Base-by-base conservation (phyloP, 345 rosid species). In the Passiflora organensis region DNA sequence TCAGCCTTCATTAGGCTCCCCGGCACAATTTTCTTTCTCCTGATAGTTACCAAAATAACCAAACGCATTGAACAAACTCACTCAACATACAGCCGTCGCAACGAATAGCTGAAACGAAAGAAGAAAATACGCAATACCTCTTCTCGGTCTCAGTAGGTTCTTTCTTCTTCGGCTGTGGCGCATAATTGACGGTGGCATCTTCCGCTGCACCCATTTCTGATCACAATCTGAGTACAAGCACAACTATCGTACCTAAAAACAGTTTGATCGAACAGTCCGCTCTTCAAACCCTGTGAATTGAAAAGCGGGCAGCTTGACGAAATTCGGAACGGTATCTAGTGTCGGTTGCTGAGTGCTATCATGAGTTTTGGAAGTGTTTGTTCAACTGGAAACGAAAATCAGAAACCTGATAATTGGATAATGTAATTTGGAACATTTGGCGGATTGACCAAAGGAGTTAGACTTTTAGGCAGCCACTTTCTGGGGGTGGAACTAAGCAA, bases 1-100 rank as follows among this genome's bases (percentile, higher is more conserved):
- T 80, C 46, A 19, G 97, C 99, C 71, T 89, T 93, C 91, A 93
- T 71, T 67, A 93, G 73, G 72, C 94, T 87, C 53, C 95, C 96
- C 2, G 95, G 83, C 53, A 72, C 80, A 67, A 93, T 93, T 23
- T 89, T 86, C 82, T 78, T 76, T 72, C 83, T 89, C 94, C 96
- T 93, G 67, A 43, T 53, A 39, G 8, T 28, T 8, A 42, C 59
- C 37, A 59, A 32, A 57, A 28, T 4, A 54, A 20, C 17, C 14
- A 18, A 48, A n/a, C n/a, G n/a, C n/a, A n/a, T n/a, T n/a, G n/a
- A 21, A 49, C 17, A 34, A n/a, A 8, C 41, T 48, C 55, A 22
- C 18, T 32, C 12, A 45, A 22, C 53, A n/a, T n/a, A n/a, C n/a
- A n/a, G n/a, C n/a, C n/a, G n/a, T n/a, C n/a, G 25, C 55, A 51